Percentiles rank a stretch among this genome's conserved stretches.
Conservation (phyloP, 169 alveolate genomes). For the Eimeria acervulina region DNA sequence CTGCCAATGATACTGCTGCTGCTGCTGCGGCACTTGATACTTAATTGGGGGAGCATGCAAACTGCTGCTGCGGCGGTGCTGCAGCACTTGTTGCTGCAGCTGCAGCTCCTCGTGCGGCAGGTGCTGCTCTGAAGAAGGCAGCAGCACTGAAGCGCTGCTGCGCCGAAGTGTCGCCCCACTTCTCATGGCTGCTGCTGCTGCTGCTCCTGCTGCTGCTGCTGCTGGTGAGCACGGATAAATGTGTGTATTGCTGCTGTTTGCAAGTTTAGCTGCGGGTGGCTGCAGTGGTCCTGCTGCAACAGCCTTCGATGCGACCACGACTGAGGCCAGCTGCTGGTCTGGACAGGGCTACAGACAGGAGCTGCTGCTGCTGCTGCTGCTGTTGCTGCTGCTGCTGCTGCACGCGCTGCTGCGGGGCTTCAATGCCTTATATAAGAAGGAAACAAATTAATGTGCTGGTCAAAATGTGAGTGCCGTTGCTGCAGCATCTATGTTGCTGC, state of each 20-base stretch:
- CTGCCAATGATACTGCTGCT: not conserved
- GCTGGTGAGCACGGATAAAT: too few species aligned
- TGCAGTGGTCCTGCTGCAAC: not conserved
- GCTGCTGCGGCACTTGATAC: not conserved
- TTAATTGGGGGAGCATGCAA: not conserved
- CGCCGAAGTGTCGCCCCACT: slow-evolving; percentile 30
- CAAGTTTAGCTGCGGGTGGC: not conserved
- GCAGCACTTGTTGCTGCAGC: slow-evolving; percentile 26
- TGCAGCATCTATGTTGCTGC: slow-evolving; percentile 13
- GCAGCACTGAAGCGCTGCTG: slow-evolving; percentile 58
- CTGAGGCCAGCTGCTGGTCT: slow-evolving; percentile 25
- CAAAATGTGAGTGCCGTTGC: not conserved
- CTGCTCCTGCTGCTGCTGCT: not conserved
- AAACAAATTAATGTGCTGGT: not conserved
- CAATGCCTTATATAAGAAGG: not conserved
- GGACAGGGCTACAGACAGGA: not conserved
- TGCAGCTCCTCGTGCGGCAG: not conserved
- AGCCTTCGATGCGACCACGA: not conserved
- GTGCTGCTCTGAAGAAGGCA: slow-evolving; percentile 3
- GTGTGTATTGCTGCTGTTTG: not conserved
- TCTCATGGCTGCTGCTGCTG: slow-evolving; percentile 22
- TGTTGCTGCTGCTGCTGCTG: not conserved
- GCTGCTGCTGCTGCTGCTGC: slow-evolving; percentile 35
- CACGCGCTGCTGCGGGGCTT: not conserved
- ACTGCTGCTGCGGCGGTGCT: slow-evolving; percentile 37